Evolutionary conservation across 805 yeast species (phyloP).

Genomic region (Priceomyces melissophilus): DNA sequence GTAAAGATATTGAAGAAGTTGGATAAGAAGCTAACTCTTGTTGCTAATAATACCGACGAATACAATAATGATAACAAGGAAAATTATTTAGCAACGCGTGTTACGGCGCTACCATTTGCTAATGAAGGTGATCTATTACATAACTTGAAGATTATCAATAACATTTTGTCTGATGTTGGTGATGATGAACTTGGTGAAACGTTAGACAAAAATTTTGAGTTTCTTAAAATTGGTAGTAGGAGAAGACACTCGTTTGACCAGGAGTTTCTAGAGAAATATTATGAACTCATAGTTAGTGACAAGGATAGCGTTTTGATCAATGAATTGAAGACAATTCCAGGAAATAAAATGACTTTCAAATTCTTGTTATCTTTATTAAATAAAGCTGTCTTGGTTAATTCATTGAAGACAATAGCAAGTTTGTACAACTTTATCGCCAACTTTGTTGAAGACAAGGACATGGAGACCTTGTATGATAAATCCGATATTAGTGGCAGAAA

Average conservation of each 20-base stretch:
- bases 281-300: slow-evolving; percentile 32
- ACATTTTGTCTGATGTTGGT: slow-evolving; percentile 50
- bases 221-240: slow-evolving; percentile 21
- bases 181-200: slow-evolving; percentile 17
- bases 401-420: slow-evolving; percentile 56
- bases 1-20: slow-evolving; percentile 84
- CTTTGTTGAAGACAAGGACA: slow-evolving; percentile 31
- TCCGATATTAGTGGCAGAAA: slow-evolving; percentile 79
- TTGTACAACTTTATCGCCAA: slow-evolving; percentile 47
- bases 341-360: slow-evolving; percentile 50
- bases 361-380: slow-evolving; percentile 58
- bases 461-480: slow-evolving; percentile 42
- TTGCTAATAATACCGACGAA: slow-evolving; percentile 15
- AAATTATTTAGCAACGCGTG: slow-evolving; percentile 54
- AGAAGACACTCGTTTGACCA: slow-evolving; percentile 24
- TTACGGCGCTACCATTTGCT: slow-evolving; percentile 74
- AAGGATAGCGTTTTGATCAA: slow-evolving; percentile 42
- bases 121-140: slow-evolving; percentile 59
- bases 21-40: slow-evolving; percentile 62
- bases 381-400: slow-evolving; percentile 56
- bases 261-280: slow-evolving; percentile 17
- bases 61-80: slow-evolving; percentile 36
- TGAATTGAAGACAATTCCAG: slow-evolving; percentile 36
- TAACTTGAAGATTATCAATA: slow-evolving; percentile 51
- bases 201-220: slow-evolving; percentile 10